Percentiles rank a stretch among this genome's conserved stretches.
Conservation (phyloP, 2,329 filamentous ascomycete species). For the Aspergillus eucalypticola region DNA sequence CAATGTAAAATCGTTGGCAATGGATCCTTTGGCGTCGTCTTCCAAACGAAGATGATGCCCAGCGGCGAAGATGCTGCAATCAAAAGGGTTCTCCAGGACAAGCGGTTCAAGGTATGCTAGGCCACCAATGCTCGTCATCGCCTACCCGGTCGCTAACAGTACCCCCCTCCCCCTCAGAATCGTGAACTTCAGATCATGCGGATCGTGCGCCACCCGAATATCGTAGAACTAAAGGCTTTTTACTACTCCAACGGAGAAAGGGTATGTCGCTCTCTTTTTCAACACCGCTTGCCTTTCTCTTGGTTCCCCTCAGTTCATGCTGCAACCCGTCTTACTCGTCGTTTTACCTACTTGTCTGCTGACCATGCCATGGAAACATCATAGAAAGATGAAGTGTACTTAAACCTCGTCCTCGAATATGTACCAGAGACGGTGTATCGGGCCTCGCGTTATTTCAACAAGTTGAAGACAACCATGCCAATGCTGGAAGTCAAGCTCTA, state of each 20-base stretch:
- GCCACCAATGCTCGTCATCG: background rate
- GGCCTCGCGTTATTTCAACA: conserved; percentile 98
- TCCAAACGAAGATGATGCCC: conserved; percentile 98
- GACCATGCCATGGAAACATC: conserved; percentile 4
- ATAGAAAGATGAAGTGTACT: conserved; percentile 96
- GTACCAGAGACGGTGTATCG: conserved; percentile 98
- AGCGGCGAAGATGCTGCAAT: conserved; percentile 97
- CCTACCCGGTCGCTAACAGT: conserved; percentile 32
- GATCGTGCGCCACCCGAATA: conserved; percentile 97
- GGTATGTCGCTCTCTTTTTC: conserved; percentile 56
- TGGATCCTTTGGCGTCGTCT: conserved; percentile 97
- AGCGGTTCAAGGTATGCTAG: conserved; percentile 87
- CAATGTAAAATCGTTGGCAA: conserved; percentile 99
- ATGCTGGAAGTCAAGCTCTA: conserved; percentile 98
- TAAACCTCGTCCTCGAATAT: conserved; percentile 96
- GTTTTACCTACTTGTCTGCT: conserved; percentile 4
- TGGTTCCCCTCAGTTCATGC: background rate
- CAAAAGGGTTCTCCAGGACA: conserved; percentile 98
- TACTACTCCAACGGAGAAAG: conserved; percentile 99
- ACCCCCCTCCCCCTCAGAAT: conserved; percentile 62
- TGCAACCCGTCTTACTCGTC: background rate
- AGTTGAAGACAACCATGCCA: conserved; percentile 99
- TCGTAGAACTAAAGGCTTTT: conserved; percentile 97
- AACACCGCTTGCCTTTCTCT: background rate
- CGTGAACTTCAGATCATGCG: conserved; percentile 99